Evolutionary conservation across 1,284 basidiomycete species (phyloP).

Genomic region (Ustilago esculenta): DNA sequence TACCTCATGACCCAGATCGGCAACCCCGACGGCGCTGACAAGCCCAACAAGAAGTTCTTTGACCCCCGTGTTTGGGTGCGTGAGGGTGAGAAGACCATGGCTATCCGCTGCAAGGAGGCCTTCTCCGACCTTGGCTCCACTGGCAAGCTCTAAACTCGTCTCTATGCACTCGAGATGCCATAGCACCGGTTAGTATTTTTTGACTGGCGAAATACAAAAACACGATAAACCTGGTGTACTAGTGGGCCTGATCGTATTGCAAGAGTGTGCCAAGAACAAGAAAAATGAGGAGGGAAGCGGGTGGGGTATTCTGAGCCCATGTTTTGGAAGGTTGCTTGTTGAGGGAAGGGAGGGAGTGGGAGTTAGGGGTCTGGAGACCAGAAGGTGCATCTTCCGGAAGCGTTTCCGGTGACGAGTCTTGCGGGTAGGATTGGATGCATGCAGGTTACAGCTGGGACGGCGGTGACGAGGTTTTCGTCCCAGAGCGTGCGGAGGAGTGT

Average conservation of each 20-base stretch:
- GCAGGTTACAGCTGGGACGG: slow-evolving; percentile 61
- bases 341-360: no score
- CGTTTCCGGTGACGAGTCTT: slow-evolving; percentile 57
- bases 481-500: slow-evolving; percentile 54
- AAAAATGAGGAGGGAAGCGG: neutral
- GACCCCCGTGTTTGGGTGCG: slow-evolving; percentile 89
- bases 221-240: neutral
- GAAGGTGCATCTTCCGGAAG: slow-evolving; percentile 54
- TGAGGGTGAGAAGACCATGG: slow-evolving; percentile 95
- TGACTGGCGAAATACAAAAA: neutral
- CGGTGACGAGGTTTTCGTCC: slow-evolving; percentile 62
- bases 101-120: slow-evolving; percentile 87
- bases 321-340: neutral
- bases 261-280: neutral
- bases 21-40: slow-evolving; percentile 66
- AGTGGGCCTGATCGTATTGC: no score
- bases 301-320: neutral
- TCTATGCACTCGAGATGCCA: no score
- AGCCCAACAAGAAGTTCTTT: slow-evolving; percentile 67
- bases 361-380: slow-evolving; percentile 43
- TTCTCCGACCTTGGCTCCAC: slow-evolving; percentile 80
- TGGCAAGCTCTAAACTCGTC: slow-evolving; percentile 55
- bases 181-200: no score
- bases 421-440: slow-evolving; percentile 57
- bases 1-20: slow-evolving; percentile 66